Base-by-base conservation (phyloP, 257 asterid species). In the Ballota nigra region DNA sequence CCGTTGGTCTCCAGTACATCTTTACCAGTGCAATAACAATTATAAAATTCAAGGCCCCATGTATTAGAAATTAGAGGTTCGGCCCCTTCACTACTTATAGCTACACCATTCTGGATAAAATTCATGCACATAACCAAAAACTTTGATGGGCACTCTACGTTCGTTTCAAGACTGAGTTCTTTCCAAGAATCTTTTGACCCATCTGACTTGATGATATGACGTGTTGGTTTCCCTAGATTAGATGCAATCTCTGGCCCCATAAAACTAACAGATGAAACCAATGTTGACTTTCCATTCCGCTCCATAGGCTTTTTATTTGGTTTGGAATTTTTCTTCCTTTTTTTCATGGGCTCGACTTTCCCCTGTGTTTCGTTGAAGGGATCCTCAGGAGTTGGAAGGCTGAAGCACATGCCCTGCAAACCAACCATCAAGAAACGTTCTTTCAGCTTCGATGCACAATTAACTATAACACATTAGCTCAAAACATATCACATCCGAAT, bases 31-130 rank as follows among this genome's bases (percentile, higher is more conserved):
- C 83, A 73, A 81, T 85, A 89, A 53, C 78, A 74, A 52, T 84
- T 89, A 96, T 92, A 94, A 78, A 94, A 92, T 66, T 89, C 87
- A 41, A 86, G 70, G 28, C 99, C 99, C 98, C 99, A 91, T 13
- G 79, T 73, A 70, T 74, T 75, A 34, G 79, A 85, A 78, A 85
- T 82, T 41, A 94, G 76, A 63, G 92, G 89, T 31, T 78, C 69
- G 26, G 78, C 86, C 64, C 72, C 82, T 75, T 78, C 88, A 70
- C 53, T n/a, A 59, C 56, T 73, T 43, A 71, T 74, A 16, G 73
- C 77, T 62, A 71, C 82, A 69, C 83, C 84, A 58, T 75, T 79
- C 68, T 92, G 93, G 74, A 94, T 84, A n/a, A 81, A 62, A 65
- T 86, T 85, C 88, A 94, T 68, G 83, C 97, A 94, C 73, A 43